A percentile compares a stretch with the other conserved stretches of the same genome.
Conservation (phyloP, 2,329 filamentous ascomycete genomes). For the Arthrinium puccinioides region DNA sequence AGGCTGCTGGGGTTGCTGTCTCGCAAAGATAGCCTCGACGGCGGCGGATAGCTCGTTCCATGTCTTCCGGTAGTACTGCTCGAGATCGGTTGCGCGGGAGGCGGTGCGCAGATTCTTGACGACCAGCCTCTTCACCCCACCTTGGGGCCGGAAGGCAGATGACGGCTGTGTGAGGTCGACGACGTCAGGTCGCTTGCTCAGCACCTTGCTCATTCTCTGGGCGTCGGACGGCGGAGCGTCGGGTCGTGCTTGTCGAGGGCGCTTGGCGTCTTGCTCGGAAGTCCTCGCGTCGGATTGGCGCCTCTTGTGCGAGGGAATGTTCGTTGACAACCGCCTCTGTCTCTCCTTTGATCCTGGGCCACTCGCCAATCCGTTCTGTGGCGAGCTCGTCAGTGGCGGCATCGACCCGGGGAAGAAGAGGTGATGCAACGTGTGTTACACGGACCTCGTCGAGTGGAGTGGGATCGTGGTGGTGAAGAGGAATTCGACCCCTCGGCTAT, state of each 20-base stretch:
- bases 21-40: conserved; percentile 64
- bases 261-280: conserved; percentile 6
- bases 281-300: conserved; percentile 8
- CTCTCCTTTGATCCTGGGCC: conserved; percentile 18
- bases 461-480: too few species aligned
- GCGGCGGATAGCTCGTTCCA: conserved; percentile 69
- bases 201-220: conserved; percentile 18
- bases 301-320: conserved; percentile 13
- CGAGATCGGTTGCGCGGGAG: conserved; percentile 52
- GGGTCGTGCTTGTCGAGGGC: conserved; percentile 1
- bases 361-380: conserved; percentile 14
- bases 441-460: too few species aligned
- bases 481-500: too few species aligned
- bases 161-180: conserved; percentile 39
- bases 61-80: conserved; percentile 70
- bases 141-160: conserved; percentile 60
- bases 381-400: conserved; percentile 18
- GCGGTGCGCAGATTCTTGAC: conserved; percentile 80
- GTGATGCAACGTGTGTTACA: conserved; percentile 5
- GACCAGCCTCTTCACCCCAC: conserved; percentile 77
- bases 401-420: conserved; percentile 4
- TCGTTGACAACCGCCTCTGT: conserved; percentile 12
- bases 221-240: background rate
- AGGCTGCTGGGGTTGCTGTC: conserved; percentile 58
- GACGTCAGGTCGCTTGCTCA: conserved; percentile 29